Evolutionary conservation across 495 filamentous ascomycete species (phyloP).

Genomic region (Neurospora sp.): DNA sequence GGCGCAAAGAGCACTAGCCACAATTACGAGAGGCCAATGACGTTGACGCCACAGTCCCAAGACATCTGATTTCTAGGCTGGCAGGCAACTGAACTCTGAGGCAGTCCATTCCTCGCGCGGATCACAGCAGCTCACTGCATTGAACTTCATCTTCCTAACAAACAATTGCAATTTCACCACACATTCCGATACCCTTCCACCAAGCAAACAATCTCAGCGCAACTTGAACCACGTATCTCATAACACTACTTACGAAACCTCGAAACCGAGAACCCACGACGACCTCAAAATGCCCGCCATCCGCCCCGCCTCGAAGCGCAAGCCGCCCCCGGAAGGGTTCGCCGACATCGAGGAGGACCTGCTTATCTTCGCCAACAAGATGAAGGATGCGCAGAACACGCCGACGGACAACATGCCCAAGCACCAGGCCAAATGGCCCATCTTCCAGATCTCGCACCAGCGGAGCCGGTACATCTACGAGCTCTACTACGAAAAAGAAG

Average conservation of each 20-base stretch:
- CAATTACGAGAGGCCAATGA: background rate
- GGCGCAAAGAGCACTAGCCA: background rate
- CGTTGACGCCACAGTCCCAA: background rate
- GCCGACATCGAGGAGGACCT: constrained; percentile 94
- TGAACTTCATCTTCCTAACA: background rate
- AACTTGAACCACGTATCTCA: background rate
- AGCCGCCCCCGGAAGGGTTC: constrained; percentile 91
- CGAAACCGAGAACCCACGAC: constrained; percentile 7
- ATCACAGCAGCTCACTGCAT: background rate
- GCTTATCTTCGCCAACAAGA: constrained; percentile 91
- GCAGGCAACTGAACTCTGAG: background rate
- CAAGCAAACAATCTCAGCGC: background rate
- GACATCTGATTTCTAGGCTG: background rate
- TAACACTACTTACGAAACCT: background rate
- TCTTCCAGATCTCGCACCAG: constrained; percentile 96
- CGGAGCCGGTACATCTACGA: constrained; percentile 91
- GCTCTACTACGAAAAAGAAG: constrained; percentile 95
- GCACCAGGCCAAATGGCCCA: constrained; percentile 88
- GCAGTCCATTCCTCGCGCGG: background rate
- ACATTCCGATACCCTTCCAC: background rate
- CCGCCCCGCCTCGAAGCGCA: constrained; percentile 64
- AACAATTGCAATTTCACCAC: background rate
- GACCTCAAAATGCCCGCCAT: constrained; percentile 68
- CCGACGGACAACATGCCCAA: constrained; percentile 46
- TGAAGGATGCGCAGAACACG: constrained; percentile 92